Evolutionary conservation across 352 stramenopile genomes (phyloP).

Genomic region (Pythium inflatum): DNA sequence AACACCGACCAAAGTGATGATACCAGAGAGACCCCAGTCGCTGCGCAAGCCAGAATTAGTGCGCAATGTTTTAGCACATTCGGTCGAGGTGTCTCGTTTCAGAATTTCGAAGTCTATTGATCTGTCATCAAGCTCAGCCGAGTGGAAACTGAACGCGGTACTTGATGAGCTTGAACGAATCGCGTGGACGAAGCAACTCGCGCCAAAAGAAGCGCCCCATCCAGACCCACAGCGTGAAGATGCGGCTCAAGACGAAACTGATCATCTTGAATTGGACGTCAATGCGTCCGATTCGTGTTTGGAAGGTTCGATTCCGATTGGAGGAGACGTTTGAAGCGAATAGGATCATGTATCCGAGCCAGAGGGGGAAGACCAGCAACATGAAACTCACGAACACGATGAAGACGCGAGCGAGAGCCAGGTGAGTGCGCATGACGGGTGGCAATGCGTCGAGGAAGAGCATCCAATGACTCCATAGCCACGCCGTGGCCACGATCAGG

Average conservation of each 20-base stretch:
- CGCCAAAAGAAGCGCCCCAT: conserved; percentile 19
- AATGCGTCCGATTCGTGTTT: not conserved
- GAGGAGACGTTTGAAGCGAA: not conserved
- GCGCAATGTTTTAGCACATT: too few relatives aligned
- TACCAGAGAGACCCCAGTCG: too few relatives aligned
- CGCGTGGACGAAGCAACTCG: conserved; percentile 1
- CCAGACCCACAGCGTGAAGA: conserved; percentile 28
- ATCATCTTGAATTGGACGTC: conserved; percentile 14
- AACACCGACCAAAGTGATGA: too few relatives aligned
- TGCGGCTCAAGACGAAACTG: conserved; percentile 8
- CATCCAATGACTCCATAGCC: conserved; percentile 27
- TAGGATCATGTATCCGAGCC: conserved; percentile 9
- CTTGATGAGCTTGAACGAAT: not conserved
- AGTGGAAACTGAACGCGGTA: not conserved
- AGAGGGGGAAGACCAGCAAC: conserved; percentile 8
- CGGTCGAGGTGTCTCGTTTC: too few relatives aligned
- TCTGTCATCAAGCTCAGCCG: not conserved
- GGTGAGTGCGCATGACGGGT: conserved; percentile 1
- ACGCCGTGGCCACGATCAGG: conserved; percentile 11
- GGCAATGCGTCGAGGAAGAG: conserved; percentile 29
- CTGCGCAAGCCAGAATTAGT: too few relatives aligned
- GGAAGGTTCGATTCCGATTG: conserved; percentile 12
- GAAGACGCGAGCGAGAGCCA: conserved; percentile 15
- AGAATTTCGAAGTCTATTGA: too few relatives aligned
- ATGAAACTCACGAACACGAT: conserved; percentile 6